A percentile compares a stretch with the other conserved stretches of the same genome.
Evolutionary conservation across 192 early-diverging fungal species (phyloP).

Genomic region (Backusella sp.): DNA sequence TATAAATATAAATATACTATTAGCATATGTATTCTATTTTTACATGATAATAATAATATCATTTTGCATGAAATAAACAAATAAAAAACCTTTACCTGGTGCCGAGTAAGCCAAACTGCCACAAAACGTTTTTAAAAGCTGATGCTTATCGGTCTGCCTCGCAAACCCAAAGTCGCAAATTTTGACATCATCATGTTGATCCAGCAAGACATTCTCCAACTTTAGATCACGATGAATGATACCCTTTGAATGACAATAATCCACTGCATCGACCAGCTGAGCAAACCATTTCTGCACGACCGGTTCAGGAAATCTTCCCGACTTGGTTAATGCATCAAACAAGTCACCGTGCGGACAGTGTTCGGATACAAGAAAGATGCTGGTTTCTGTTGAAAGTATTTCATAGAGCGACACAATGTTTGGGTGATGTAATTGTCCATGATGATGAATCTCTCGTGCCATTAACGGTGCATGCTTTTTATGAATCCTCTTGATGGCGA

Average conservation of each 20-base stretch:
- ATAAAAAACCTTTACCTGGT: conserved; percentile 49
- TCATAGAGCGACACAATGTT: conserved; percentile 81
- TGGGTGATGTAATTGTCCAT: conserved; percentile 70
- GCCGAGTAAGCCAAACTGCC: conserved; percentile 75
- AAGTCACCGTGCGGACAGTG: conserved; percentile 73
- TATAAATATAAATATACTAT: background rate
- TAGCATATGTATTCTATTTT: background rate
- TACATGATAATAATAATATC: background rate
- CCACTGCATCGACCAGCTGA: conserved; percentile 47
- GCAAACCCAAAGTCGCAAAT: conserved; percentile 72
- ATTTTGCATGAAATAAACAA: background rate
- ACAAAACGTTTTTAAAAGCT: conserved; percentile 61
- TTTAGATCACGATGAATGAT: conserved; percentile 61
- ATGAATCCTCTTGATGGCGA: conserved; percentile 60
- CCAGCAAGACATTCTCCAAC: conserved; percentile 59
- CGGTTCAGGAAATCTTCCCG: conserved; percentile 38
- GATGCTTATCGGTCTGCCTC: conserved; percentile 55
- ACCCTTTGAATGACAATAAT: conserved; percentile 48
- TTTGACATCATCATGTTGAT: conserved; percentile 57
- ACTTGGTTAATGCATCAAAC: conserved; percentile 45
- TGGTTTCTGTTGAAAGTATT: conserved; percentile 66
- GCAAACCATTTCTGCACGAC: conserved; percentile 48
- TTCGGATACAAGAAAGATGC: conserved; percentile 79
- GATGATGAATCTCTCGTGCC: conserved; percentile 62
- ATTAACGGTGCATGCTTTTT: conserved; percentile 57